A percentile compares a stretch with the other conserved stretches of the same genome.
Conservation (phyloP, 768 basidiomycete species). For the Rhizopogon rudus region DNA sequence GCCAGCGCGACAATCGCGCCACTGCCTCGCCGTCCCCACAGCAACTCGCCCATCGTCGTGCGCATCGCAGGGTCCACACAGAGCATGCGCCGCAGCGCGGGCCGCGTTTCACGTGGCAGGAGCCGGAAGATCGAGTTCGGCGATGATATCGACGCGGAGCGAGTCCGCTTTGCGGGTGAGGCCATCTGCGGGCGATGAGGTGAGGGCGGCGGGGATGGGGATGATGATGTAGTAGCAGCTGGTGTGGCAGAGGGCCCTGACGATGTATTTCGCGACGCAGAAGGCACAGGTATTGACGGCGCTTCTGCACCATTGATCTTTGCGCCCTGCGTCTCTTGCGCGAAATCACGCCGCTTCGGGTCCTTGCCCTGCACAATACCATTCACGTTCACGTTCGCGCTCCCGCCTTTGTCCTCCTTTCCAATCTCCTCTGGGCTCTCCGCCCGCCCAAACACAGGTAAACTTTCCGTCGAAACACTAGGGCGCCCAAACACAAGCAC, state of each 20-base stretch:
- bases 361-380: background rate
- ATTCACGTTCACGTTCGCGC: background rate
- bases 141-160: constrained; percentile 19
- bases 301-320: background rate
- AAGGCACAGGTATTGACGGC: background rate
- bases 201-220: constrained; percentile 39
- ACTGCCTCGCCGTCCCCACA: constrained; percentile 75
- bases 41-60: constrained; percentile 88
- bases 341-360: background rate
- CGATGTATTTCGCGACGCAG: constrained; percentile 3
- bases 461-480: constrained; percentile 68
- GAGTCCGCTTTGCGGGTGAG: constrained; percentile 11
- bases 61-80: constrained; percentile 83
- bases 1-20: constrained; percentile 53
- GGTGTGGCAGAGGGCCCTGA: constrained; percentile 21
- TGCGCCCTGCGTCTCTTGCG: background rate
- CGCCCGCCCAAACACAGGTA: constrained; percentile 27
- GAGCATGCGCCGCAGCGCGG: constrained; percentile 90
- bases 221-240: constrained; percentile 15
- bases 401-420: background rate
- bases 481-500: constrained; percentile 76
- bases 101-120: constrained; percentile 87
- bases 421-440: background rate
- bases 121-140: constrained; percentile 92
- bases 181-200: constrained; percentile 66